Conservation (phyloP, 2,329 filamentous ascomycete species). For the Orbilia quercus region DNA sequence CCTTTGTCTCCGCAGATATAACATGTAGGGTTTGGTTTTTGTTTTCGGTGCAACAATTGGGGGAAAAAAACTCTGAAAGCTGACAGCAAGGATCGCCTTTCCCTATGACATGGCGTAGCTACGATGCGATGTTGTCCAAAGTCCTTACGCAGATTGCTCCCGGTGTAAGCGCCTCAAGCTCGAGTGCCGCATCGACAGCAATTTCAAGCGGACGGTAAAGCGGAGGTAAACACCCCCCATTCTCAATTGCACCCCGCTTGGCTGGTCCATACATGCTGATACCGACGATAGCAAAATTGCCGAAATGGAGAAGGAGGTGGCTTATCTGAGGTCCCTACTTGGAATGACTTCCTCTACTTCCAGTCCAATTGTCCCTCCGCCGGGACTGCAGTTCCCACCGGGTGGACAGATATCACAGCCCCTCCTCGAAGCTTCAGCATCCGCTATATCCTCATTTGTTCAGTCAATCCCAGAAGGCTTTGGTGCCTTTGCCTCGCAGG, state of each 20-base stretch:
- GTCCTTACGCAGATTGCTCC: slow-evolving; percentile 80
- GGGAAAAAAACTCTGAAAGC: slow-evolving; percentile 3
- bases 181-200: slow-evolving; percentile 85
- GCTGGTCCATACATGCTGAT: not conserved
- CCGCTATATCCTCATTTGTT: slow-evolving; percentile 51
- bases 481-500: slow-evolving; percentile 27
- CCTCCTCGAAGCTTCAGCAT: slow-evolving; percentile 50
- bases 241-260: not conserved
- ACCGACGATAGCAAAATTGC: slow-evolving; percentile 74
- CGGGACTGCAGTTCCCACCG: slow-evolving; percentile 37
- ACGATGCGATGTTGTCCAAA: slow-evolving; percentile 84
- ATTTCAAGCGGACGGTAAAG: slow-evolving; percentile 86
- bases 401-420: slow-evolving; percentile 52
- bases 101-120: slow-evolving; percentile 67
- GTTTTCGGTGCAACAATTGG: not conserved
- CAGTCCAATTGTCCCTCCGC: slow-evolving; percentile 69
- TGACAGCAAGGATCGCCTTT: slow-evolving; percentile 30
- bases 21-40: slow-evolving; percentile 18
- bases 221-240: slow-evolving; percentile 64
- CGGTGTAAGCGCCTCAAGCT: slow-evolving; percentile 83
- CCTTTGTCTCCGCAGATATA: not conserved
- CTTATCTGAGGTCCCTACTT: slow-evolving; percentile 68
- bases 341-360: slow-evolving; percentile 68
- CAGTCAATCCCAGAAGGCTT: slow-evolving; percentile 42
- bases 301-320: slow-evolving; percentile 87